Percentiles rank a stretch among this genome's conserved stretches.
These are phyloP conservation scores for Coprinopsis marcescibilis DNA, from an alignment of 768 basidiomycete species.

Conservation along the genomic window DNA sequence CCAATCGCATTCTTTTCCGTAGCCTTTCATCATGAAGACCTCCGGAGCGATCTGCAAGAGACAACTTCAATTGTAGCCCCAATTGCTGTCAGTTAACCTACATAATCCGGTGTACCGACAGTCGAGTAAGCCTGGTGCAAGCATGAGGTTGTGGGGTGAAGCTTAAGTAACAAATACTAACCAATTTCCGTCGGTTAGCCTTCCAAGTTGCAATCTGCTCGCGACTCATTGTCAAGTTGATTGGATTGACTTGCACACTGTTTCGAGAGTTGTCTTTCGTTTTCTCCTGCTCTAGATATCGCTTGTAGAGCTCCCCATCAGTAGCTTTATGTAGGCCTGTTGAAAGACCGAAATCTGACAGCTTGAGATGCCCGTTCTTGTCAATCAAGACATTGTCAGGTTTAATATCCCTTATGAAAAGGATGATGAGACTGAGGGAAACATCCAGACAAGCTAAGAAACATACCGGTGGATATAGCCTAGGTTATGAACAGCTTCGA, in stretches of 20 bases:
- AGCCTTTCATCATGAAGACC: slow-evolving; percentile 95
- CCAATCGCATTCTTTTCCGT: slow-evolving; percentile 99
- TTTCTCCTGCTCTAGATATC: slow-evolving; percentile 75
- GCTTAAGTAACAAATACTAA: slow-evolving; percentile 29
- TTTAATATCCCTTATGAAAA: slow-evolving; percentile 80
- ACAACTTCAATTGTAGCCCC: neutral
- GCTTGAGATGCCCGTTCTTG: slow-evolving; percentile 91
- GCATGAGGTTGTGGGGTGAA: neutral
- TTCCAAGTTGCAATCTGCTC: slow-evolving; percentile 99
- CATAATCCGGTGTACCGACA: slow-evolving; percentile 58
- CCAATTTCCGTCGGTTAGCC: slow-evolving; percentile 93
- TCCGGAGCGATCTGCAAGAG: slow-evolving; percentile 83
- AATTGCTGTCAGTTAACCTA: slow-evolving; percentile 29
- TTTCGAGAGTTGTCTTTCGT: slow-evolving; percentile 70
- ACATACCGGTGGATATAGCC: slow-evolving; percentile 96
- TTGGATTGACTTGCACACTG: slow-evolving; percentile 96
- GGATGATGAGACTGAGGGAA: neutral
- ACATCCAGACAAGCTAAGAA: neutral
- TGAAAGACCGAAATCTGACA: slow-evolving; percentile 97
- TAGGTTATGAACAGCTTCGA: slow-evolving; percentile 97
- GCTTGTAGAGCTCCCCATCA: slow-evolving; percentile 91
- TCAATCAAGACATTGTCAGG: slow-evolving; percentile 99
- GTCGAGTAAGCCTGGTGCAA: slow-evolving; percentile 83
- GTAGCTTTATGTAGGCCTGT: slow-evolving; percentile 97
- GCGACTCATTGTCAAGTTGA: slow-evolving; percentile 95